A percentile compares a stretch with the other conserved stretches of the same genome.
Evolutionary conservation across 139 green algal species (phyloP).

Genomic region (Closterium sp.): DNA sequence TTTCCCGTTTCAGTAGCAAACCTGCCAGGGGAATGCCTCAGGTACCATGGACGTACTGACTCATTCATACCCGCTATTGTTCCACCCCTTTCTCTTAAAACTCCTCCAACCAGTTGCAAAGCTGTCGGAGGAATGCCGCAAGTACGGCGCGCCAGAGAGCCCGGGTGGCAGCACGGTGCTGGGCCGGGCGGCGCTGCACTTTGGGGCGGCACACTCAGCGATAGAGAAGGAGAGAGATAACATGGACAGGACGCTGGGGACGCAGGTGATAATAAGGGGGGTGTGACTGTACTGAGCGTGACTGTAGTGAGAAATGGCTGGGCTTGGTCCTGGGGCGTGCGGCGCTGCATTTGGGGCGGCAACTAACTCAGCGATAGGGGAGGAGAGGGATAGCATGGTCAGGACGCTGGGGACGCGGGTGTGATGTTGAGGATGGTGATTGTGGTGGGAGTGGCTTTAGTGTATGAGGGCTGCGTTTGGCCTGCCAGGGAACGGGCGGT

Average conservation of each 20-base stretch:
- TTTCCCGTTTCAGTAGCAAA: too few relatives aligned
- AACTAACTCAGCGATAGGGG: not conserved
- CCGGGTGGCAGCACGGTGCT: not conserved
- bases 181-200: conserved; percentile 18
- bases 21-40: too few relatives aligned
- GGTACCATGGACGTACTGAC: too few relatives aligned
- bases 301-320: not conserved
- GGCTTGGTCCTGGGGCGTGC: not conserved
- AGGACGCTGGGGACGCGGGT: conserved; percentile 16
- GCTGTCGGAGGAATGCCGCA: conserved; percentile 39
- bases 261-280: too few relatives aligned
- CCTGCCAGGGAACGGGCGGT: too few relatives aligned
- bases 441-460: too few relatives aligned
- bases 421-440: too few relatives aligned
- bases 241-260: conserved; percentile 9
- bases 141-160: conserved; percentile 25
- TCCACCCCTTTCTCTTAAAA: too few relatives aligned
- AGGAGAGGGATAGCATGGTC: conserved; percentile 26
- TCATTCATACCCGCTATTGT: too few relatives aligned
- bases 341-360: conserved; percentile 1
- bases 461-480: too few relatives aligned
- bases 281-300: not conserved
- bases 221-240: conserved; percentile 40
- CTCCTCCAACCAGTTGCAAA: not conserved
- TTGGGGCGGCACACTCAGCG: not conserved